Base-by-base conservation (phyloP, 805 yeast genomes). In the Komagataella kurtzmanii region DNA sequence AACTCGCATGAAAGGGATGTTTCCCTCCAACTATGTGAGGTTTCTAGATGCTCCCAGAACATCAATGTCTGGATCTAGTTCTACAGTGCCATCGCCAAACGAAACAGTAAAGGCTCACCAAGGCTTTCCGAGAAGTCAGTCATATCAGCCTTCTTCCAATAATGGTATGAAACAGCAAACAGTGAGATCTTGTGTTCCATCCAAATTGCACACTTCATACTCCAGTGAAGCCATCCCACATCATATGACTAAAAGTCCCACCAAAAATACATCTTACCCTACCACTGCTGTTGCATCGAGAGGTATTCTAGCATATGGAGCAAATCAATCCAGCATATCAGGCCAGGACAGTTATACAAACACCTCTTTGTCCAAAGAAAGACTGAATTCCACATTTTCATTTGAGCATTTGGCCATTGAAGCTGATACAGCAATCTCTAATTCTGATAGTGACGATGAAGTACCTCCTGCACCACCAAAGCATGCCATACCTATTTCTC, bases 21-120 rank as follows among this genome's bases (percentile, higher is more conserved):
- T 93, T 61, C 98, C 99, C 1, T 75, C 83, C 45, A 91, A 90
- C 59, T 90, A 83, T 62, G 97, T 89, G 5, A 81, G 79, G 53
- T 61, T 80, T 17, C 58, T 82, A 49, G 76, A 74, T 58, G 46
- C 59, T 7, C 54, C 51, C 6, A 55, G 54, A 12, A 54, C 58
- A 3, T 12, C 23, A 7, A 45, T 18, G 44, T 48, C 44, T 46
- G 18, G 49, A 51, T 17, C 44, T 14, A 44, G 40, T 30, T 30
- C 40, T 5, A 30, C 12, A 30, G 5, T 30, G 14, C 40, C 40
- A 30, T 30, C 40, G 10, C 40, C 40, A 30, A 30, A 30, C 14
- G 40, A 30, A 14, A 30, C 40, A 8, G n/a, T 30, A 3, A 30
- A 30, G 40, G 40, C 40, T 14, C 40, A 30, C 40, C 40, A 30